Base-by-base conservation (phyloP, 148 eudicot genomes). In the Rhododendron simsii region DNA sequence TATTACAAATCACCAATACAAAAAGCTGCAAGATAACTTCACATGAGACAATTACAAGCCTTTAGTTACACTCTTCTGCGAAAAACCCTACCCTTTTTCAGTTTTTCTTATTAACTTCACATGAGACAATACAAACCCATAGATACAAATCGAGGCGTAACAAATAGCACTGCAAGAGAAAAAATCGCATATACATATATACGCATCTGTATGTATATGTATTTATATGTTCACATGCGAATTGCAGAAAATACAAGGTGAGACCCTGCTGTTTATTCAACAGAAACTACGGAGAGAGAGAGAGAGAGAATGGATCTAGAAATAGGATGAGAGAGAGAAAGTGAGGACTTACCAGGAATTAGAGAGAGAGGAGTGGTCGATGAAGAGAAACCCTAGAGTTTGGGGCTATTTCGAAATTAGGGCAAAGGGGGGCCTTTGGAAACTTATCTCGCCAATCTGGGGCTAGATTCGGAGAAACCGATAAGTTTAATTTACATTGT, bases 391-490 rank as follows among this genome's bases (percentile, higher is more conserved):
- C 71, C 81, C 28, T 71, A 7, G 53, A 53, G 76, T 47, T 84
- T 30, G 81, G 81, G 86, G 86, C 51, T 71, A n/a, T 75, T 51
- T 76, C 50, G 71, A 48, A 84, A 84, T 84, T 84, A 84, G 86
- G 86, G 86, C 50, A 76, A 39, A 39, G 51, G 30, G 71, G 65
- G 69, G 13, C 18, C 21, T 12, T 47, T 83, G 85, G 76, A 83
- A 44, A 83, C 2, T n/a, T 63, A 65, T 16, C 55, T 41, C 12
- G 10, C 50, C 10, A 33, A 65, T 26, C 10, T 65, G 77, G 85
- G 57, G 84, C 77, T 39, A 44, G 76, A 73, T 48, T 65, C 28
- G 23, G 75, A 83, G 47, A 6, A 75, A 73, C 47, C 10, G 47
- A 39, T 75, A 75, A 37, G 2, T 75, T 15, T 71, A 2, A 9